Percentiles rank a stretch among this genome's conserved stretches.
Evolutionary conservation across 2,329 filamentous ascomycete species (phyloP).

Genomic region (Aspergillus fumigatus): DNA sequence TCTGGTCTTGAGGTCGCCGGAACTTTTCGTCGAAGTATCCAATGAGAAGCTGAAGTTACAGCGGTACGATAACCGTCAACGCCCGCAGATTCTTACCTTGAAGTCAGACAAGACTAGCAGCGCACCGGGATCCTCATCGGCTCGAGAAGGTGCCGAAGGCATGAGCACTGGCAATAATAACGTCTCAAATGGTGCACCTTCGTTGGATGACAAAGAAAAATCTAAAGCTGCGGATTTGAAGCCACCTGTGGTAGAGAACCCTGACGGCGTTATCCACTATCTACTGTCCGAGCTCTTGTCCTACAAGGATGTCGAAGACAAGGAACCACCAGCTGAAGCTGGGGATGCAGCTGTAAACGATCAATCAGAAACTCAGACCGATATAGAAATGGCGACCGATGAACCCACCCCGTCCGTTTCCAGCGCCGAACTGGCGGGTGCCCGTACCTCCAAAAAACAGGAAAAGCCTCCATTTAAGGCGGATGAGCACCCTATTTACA

Average conservation of each 20-base stretch:
- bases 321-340: conserved; percentile 49
- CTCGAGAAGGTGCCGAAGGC: conserved; percentile 20
- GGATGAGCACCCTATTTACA: conserved; percentile 90
- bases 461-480: conserved; percentile 77
- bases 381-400: conserved; percentile 49
- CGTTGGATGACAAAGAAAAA: conserved; percentile 29
- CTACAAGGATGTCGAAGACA: conserved; percentile 89
- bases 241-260: conserved; percentile 80
- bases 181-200: conserved; percentile 12
- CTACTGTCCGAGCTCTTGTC: conserved; percentile 86
- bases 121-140: conserved; percentile 19
- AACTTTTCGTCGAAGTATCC: conserved; percentile 80
- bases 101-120: conserved; percentile 44
- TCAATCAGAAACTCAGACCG: conserved; percentile 33
- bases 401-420: conserved; percentile 33
- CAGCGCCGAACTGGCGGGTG: conserved; percentile 24
- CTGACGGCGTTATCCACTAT: conserved; percentile 93
- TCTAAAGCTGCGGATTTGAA: conserved; percentile 67
- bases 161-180: conserved; percentile 31
- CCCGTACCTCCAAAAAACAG: conserved; percentile 54
- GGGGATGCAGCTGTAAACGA: conserved; percentile 26
- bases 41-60: conserved; percentile 76
- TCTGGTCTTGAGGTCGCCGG: conserved; percentile 73
- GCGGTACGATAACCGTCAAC: conserved; percentile 55
- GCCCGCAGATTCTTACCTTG: conserved; percentile 50